A percentile compares a stretch with the other conserved stretches of the same genome.
Evolutionary conservation across 1,284 basidiomycete genomes (phyloP).

Genomic region (Pyrrhoderma lamaoense): DNA sequence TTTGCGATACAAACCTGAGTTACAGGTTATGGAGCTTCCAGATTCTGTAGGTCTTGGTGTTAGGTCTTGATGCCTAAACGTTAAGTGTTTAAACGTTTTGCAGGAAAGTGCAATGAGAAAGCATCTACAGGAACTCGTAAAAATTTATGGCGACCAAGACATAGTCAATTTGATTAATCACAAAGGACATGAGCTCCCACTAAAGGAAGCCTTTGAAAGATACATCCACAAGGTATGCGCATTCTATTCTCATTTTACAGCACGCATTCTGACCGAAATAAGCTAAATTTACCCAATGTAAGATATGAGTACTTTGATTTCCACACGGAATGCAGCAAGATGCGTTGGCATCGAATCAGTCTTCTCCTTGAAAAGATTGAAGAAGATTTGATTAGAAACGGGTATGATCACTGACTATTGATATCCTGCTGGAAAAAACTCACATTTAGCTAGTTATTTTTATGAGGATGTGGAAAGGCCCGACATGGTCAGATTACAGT

Average conservation of each 20-base stretch:
- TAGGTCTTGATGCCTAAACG: background rate
- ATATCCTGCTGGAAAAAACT: conserved; percentile 1
- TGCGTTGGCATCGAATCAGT: conserved; percentile 92
- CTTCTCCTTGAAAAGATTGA: conserved; percentile 75
- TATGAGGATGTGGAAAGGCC: conserved; percentile 44
- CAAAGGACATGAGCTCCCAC: conserved; percentile 88
- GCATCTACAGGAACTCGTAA: conserved; percentile 74
- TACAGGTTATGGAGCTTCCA: conserved; percentile 91
- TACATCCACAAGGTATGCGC: conserved; percentile 53
- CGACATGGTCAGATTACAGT: conserved; percentile 50
- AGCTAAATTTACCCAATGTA: conserved; percentile 61
- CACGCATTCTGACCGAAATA: conserved; percentile 8
- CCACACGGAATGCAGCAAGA: conserved; percentile 91
- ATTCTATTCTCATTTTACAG: conserved; percentile 1
- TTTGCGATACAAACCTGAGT: conserved; percentile 92
- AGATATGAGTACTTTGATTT: conserved; percentile 98
- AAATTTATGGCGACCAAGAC: conserved; percentile 74
- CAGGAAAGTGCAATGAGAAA: conserved; percentile 65
- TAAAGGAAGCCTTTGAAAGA: conserved; percentile 94
- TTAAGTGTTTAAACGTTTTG: background rate
- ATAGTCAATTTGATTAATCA: conserved; percentile 95
- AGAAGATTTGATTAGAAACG: conserved; percentile 66
- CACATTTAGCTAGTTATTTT: conserved; percentile 55
- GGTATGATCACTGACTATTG: conserved; percentile 37
- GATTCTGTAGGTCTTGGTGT: conserved; percentile 54